Conservation (phyloP, 2,329 filamentous ascomycete species). For the Epichloe amarillans region DNA sequence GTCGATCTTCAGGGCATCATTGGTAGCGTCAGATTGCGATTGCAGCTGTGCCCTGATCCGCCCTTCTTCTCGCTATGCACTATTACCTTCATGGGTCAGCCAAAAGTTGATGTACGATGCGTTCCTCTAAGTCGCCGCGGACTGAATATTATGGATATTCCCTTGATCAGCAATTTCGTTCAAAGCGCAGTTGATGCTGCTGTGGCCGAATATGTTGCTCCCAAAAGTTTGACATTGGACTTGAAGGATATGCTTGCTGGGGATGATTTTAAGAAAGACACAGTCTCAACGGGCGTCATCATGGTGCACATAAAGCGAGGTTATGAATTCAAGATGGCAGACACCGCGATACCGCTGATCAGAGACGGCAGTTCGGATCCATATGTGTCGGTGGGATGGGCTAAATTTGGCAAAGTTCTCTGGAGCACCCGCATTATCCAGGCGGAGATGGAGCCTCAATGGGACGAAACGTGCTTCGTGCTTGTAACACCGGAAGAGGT, state of each 20-base stretch:
- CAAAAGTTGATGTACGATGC: conserved; percentile 57
- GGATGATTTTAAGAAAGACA: conserved; percentile 70
- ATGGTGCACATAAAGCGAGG: conserved; percentile 54
- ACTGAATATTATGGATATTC: conserved; percentile 63
- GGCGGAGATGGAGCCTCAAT: conserved; percentile 53
- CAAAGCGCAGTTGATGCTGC: conserved; percentile 63
- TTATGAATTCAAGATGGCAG: conserved; percentile 58
- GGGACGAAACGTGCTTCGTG: conserved; percentile 59
- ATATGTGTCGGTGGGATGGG: conserved; percentile 62
- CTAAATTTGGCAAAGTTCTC: conserved; percentile 59
- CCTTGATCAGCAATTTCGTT: conserved; percentile 61
- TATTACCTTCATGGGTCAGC: conserved; percentile 61
- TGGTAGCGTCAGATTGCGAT: conserved; percentile 53
- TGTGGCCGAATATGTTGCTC: conserved; percentile 62
- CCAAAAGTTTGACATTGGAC: conserved; percentile 60
- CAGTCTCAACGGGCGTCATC: conserved; percentile 48
- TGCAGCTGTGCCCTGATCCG: conserved; percentile 63
- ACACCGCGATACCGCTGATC: conserved; percentile 46
- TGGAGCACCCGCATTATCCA: conserved; percentile 47
- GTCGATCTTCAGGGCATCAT: conserved; percentile 61
- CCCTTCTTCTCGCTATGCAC: conserved; percentile 68
- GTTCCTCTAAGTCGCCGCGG: conserved; percentile 55
- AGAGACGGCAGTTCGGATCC: conserved; percentile 51
- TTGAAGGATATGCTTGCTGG: conserved; percentile 66
- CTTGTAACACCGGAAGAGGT: conserved; percentile 58